Evolutionary conservation across 2,329 filamentous ascomycete genomes (phyloP).

Genomic region (Penicillium sp.): DNA sequence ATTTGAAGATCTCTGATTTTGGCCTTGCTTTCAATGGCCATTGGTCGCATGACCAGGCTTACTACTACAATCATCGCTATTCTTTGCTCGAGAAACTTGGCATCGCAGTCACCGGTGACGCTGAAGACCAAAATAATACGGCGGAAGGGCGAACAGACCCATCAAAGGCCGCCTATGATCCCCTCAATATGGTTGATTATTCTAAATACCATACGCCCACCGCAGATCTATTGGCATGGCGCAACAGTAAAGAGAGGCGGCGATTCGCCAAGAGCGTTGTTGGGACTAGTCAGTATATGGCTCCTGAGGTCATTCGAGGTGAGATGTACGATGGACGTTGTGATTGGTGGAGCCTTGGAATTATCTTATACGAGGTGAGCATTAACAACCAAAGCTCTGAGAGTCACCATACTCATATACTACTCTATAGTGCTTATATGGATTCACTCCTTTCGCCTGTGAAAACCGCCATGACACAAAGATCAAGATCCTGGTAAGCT

Average conservation of each 20-base stretch:
- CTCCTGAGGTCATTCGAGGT: slow-evolving; percentile 84
- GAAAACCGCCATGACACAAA: slow-evolving; percentile 83
- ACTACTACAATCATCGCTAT: slow-evolving; percentile 82
- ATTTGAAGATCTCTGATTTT: slow-evolving; percentile 95
- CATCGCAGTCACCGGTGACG: slow-evolving; percentile 72
- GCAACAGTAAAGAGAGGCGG: slow-evolving; percentile 67
- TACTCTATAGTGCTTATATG: slow-evolving; percentile 71
- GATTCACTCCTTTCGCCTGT: slow-evolving; percentile 83
- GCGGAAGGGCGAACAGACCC: slow-evolving; percentile 28
- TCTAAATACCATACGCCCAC: slow-evolving; percentile 24
- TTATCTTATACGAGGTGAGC: slow-evolving; percentile 80
- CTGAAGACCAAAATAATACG: slow-evolving; percentile 64
- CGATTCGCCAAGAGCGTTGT: slow-evolving; percentile 81
- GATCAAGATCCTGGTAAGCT: slow-evolving; percentile 72
- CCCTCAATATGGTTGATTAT: slow-evolving; percentile 37
- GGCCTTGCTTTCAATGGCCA: slow-evolving; percentile 93
- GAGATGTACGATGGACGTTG: slow-evolving; percentile 86
- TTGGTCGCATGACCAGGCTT: slow-evolving; percentile 87
- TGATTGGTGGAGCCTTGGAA: slow-evolving; percentile 95
- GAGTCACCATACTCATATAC: background rate
- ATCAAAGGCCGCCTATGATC: slow-evolving; percentile 1
- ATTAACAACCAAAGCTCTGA: background rate
- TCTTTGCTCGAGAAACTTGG: slow-evolving; percentile 74
- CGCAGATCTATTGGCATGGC: slow-evolving; percentile 66
- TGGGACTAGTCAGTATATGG: slow-evolving; percentile 98